Conservation (phyloP, 441 rosid species). For the Raphanus hybrid region DNA sequence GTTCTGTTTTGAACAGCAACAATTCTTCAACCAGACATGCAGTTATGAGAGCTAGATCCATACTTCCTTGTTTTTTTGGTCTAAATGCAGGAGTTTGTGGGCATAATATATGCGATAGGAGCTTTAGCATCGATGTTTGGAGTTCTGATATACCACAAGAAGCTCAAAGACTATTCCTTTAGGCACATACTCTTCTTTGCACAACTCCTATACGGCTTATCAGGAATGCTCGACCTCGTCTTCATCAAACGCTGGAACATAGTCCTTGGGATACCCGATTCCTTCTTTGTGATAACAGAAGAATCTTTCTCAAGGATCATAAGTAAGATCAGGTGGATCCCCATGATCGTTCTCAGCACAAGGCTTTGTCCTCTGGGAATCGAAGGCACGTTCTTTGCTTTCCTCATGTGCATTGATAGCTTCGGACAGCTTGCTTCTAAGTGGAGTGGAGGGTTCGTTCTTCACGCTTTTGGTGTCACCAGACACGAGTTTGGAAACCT, state of each 20-base stretch:
- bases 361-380: conserved; percentile 78
- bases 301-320: conserved; percentile 67
- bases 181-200: conserved; percentile 60
- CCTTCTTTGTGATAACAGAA: conserved; percentile 68
- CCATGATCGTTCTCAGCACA: conserved; percentile 76
- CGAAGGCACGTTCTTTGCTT: conserved; percentile 83
- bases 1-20: not conserved
- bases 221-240: conserved; percentile 78
- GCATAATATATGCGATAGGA: conserved; percentile 70
- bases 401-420: conserved; percentile 80
- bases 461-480: conserved; percentile 66
- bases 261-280: conserved; percentile 69
- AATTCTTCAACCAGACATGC: not conserved
- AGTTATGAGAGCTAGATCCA: not conserved
- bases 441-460: conserved; percentile 74
- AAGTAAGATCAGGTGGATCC: conserved; percentile 73
- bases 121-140: conserved; percentile 79
- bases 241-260: conserved; percentile 75
- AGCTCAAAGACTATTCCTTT: conserved; percentile 61
- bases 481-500: conserved; percentile 64
- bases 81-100: conserved; percentile 63
- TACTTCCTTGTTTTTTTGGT: conserved; percentile 13
- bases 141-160: conserved; percentile 76
- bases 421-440: conserved; percentile 68
- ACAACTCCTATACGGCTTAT: conserved; percentile 60